These are phyloP conservation scores for Solanum neorickii DNA, from an alignment of 257 asterid genomes.

Conservation along the genomic window DNA sequence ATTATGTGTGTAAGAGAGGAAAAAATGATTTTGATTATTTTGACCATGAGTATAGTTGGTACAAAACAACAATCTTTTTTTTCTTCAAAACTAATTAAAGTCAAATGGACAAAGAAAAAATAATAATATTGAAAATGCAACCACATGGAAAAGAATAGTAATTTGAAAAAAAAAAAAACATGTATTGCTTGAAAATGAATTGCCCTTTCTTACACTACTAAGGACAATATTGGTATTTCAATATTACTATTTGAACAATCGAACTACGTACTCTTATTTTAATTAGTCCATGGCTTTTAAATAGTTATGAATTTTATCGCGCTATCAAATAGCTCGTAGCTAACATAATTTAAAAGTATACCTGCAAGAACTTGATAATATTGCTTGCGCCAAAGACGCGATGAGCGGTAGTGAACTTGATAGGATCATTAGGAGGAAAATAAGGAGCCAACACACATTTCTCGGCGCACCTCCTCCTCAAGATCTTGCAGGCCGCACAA, in stretches of 20 bases:
- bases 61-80: not conserved
- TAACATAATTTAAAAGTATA: not conserved
- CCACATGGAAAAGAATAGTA: not conserved
- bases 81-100: not conserved
- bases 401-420: slow-evolving; percentile 7
- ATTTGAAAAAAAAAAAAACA: not conserved
- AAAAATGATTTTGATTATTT: not conserved
- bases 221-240: not conserved
- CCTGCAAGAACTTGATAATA: slow-evolving; percentile 12
- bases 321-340: not conserved
- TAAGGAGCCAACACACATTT: slow-evolving; percentile 8
- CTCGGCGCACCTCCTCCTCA: slow-evolving; percentile 4
- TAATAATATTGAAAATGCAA: not conserved
- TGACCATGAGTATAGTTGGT: not conserved
- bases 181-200: not conserved
- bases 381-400: slow-evolving; percentile 9
- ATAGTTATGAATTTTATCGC: not conserved
- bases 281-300: not conserved
- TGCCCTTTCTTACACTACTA: not conserved
- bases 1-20: not conserved
- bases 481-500: slow-evolving; percentile 7
- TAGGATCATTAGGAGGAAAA: slow-evolving; percentile 7
- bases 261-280: not conserved
- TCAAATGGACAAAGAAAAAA: not conserved
- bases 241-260: not conserved